Conservation (phyloP, 108 stramenopile genomes). For the Nannochloropsis granulata region DNA sequence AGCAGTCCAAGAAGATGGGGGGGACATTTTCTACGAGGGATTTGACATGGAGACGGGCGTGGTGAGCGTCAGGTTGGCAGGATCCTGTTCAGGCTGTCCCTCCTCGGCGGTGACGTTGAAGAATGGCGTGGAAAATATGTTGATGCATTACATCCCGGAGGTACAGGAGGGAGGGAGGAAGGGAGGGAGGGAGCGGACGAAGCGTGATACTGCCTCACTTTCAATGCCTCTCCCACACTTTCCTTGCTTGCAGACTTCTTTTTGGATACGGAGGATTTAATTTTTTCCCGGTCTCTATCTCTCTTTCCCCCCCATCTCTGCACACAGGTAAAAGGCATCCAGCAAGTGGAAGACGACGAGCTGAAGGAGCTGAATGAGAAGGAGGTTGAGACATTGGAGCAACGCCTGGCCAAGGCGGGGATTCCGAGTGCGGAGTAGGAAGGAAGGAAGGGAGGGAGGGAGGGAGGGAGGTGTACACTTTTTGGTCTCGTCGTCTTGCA, state of each 20-base stretch:
- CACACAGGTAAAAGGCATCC: slow-evolving; percentile 11
- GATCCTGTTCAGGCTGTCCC: slow-evolving; percentile 93
- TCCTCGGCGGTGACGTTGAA: slow-evolving; percentile 80
- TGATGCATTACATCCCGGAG: slow-evolving; percentile 99
- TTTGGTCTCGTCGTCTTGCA: too few relatives aligned
- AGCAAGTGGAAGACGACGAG: slow-evolving; percentile 26
- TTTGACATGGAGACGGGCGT: slow-evolving; percentile 69
- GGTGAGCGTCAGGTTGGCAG: slow-evolving; percentile 55
- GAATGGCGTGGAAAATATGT: slow-evolving; percentile 98
- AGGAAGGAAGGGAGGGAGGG: background rate
- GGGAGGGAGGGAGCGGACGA: background rate
- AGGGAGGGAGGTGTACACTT: background rate
- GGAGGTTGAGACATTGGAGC: slow-evolving; percentile 15
- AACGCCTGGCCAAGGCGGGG: slow-evolving; percentile 15
- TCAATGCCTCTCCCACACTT: background rate
- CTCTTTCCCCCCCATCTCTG: background rate
- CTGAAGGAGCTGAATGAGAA: slow-evolving; percentile 17
- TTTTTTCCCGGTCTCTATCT: too few relatives aligned
- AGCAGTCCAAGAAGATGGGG: slow-evolving; percentile 96
- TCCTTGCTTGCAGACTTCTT: background rate
- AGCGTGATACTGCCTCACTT: background rate
- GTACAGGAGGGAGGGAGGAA: slow-evolving; percentile 74
- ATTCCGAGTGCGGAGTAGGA: slow-evolving; percentile 2
- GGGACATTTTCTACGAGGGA: slow-evolving; percentile 83
- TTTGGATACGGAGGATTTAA: too few relatives aligned